Evolutionary conservation across 257 asterid genomes (phyloP), one percentile per base, ranked within the genome.

Genomic region (Petunia secreta): DNA sequence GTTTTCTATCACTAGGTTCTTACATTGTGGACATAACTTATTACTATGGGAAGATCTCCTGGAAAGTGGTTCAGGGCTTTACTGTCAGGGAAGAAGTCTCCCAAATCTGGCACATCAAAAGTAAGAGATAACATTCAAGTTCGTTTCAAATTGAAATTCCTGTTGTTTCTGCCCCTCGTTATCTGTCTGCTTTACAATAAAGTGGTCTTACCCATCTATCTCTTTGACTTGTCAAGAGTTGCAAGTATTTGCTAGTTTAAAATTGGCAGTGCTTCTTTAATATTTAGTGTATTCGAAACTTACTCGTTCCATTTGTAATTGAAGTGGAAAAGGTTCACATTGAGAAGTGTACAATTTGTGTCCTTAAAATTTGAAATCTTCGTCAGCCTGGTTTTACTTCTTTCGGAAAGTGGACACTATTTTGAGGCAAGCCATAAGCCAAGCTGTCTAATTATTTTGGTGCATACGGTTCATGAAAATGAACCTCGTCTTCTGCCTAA

Each of bases 21-120:
- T 66, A 16, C 59, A 2, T 46, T 40, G 57, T 52, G 37, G 53
- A 54, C 53, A 5, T 75, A 63, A 46, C 66, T 78, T 13, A 53
- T 63, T 9, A 78, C 36, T 52, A 91, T 91, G 96, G 92, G 94
- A 71, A 91, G 86, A 78, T 91, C 96, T 84, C 94, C 96, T 10
- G 96, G 89, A 78, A 90, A 90, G 83, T 91, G 92, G 96, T 83
- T 91, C 82, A 88, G 87, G 82, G 80, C 89, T 52, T 80, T 91
- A 46, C 83, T 88, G 43, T 83, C 86, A 79, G 86, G 91, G 69
- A 89, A 85, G 79, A 91, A 83, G 84, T 63, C 85, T 16, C 82
- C 91, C 40, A 90, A 87, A 69, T 83, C 91, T 40, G 83, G 75
- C 80, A 50, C 76, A 41, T 69, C 87, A 1, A 87, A 82, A 77